Evolutionary conservation across 179 eudicot genomes (phyloP), one percentile per base, ranked within the genome.

Genomic region (Silene noctiflora): DNA sequence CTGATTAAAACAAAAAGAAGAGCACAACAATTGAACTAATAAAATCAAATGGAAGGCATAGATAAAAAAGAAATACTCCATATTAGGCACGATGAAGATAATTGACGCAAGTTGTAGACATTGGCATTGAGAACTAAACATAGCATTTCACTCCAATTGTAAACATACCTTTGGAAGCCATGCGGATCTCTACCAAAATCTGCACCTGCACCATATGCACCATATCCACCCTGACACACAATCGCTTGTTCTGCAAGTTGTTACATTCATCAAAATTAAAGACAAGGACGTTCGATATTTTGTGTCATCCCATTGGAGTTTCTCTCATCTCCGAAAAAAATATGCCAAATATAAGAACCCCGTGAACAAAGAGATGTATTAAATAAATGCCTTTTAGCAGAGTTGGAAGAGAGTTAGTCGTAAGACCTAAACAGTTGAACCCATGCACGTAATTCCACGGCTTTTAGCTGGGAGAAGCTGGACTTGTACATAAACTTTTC

Each of bases 201-300:
- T 71, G 76, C 84, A 16, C 58, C 58, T 1, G 58, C 58, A 51
- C 55, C 55, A 48, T 48, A 48, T 12, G 55, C 55, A 68, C 90
- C 90, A 79, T 91, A 87, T 73, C 87, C 83, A 66, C 76, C 90
- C 67, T 85, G 86, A 82, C 86, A 83, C 48, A 73, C 82, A 75
- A 83, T 65, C 71, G 85, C 90, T 88, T 87, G 87, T 69, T 82
- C 96, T 91, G 87, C 77, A 75, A 58, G 70, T 72, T 46, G 76
- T 42, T 63, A 19, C 69, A 21, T 72, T 42, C 39, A 48, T 19
- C 73, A 22, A 58, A 68, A 64, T 9, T 48, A 55, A 72, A 62
- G 14, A 48, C 1, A 33, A 16, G 39, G 46, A 65, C 19, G 56
- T 13, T 51, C 5, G 4, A 51, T 14, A 51, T 13, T 12, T 10